Conservation (phyloP, 176 grass and related monocot species). For the Musa acuminata region DNA sequence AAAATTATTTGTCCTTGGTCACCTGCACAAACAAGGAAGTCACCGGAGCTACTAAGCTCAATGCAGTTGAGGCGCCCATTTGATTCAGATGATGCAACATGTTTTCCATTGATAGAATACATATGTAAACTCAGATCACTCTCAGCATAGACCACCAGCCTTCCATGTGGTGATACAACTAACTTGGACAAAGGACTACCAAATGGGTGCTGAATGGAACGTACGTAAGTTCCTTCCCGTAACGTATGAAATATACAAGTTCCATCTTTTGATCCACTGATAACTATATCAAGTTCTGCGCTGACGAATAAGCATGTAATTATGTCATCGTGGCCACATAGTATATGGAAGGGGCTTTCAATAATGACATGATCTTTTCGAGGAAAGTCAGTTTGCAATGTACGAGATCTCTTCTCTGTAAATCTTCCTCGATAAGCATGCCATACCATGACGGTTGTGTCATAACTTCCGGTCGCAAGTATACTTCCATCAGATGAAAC, state of each 20-base stretch:
- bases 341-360: slow-evolving; percentile 81
- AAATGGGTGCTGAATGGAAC: slow-evolving; percentile 70
- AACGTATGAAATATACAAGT: slow-evolving; percentile 97
- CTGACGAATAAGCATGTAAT: slow-evolving; percentile 97
- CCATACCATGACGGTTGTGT: slow-evolving; percentile 98
- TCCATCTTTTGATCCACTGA: slow-evolving; percentile 95
- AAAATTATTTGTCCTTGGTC: slow-evolving; percentile 81
- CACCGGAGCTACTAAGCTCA: slow-evolving; percentile 78
- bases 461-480: slow-evolving; percentile 89
- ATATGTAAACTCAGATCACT: slow-evolving; percentile 68
- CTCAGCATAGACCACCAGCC: slow-evolving; percentile 76
- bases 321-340: slow-evolving; percentile 92
- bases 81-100: slow-evolving; percentile 59
- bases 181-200: slow-evolving; percentile 62
- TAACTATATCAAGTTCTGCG: slow-evolving; percentile 79
- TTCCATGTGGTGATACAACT: slow-evolving; percentile 73
- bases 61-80: slow-evolving; percentile 82
- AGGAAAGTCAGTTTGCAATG: slow-evolving; percentile 39
- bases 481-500: slow-evolving; percentile 85
- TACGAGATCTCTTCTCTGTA: slow-evolving; percentile 48
- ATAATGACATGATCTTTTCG: slow-evolving; percentile 67
- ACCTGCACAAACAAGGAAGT: slow-evolving; percentile 72
- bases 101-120: slow-evolving; percentile 91
- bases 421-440: slow-evolving; percentile 74
- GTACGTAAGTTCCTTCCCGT: slow-evolving; percentile 62